Percentiles rank a stretch among this genome's conserved stretches.
These are phyloP conservation scores for Forsythia suspensa DNA, from an alignment of 257 asterid genomes.

Conservation along the genomic window DNA sequence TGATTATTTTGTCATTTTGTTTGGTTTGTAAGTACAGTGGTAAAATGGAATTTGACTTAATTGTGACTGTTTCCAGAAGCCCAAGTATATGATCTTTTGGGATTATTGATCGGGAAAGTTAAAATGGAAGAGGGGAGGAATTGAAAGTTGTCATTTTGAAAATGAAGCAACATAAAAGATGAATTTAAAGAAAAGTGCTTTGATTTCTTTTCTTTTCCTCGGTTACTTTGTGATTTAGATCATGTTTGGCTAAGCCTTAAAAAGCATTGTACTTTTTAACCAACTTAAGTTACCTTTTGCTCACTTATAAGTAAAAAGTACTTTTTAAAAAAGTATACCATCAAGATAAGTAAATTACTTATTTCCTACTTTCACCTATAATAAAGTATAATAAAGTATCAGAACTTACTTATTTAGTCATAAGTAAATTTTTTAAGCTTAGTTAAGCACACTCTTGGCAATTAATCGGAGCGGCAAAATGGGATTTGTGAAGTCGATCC, in stretches of 20 bases:
- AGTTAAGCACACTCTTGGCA: not conserved
- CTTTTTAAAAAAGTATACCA: too few species aligned
- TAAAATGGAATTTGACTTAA: constrained; percentile 23
- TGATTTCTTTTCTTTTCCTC: not conserved
- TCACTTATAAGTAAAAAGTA: too few species aligned
- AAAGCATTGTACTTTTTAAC: too few species aligned
- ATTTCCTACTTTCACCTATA: too few species aligned
- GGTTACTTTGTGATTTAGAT: not conserved
- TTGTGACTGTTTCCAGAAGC: constrained; percentile 21
- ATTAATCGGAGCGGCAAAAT: not conserved
- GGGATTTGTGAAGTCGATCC: too few species aligned
- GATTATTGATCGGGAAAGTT: not conserved
- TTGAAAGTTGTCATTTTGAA: not conserved
- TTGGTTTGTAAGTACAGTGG: not conserved
- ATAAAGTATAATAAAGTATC: too few species aligned
- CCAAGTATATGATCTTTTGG: constrained; percentile 21
- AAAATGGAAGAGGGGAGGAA: not conserved
- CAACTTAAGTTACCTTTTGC: too few species aligned
- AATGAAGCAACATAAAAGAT: not conserved
- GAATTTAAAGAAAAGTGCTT: not conserved
- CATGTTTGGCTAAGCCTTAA: too few species aligned
- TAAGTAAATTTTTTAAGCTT: not conserved
- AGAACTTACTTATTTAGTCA: not conserved
- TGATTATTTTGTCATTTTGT: not conserved
- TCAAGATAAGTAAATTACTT: too few species aligned